Base-by-base conservation (phyloP, 805 yeast species). In the Zygotorulaspora chibaensis region DNA sequence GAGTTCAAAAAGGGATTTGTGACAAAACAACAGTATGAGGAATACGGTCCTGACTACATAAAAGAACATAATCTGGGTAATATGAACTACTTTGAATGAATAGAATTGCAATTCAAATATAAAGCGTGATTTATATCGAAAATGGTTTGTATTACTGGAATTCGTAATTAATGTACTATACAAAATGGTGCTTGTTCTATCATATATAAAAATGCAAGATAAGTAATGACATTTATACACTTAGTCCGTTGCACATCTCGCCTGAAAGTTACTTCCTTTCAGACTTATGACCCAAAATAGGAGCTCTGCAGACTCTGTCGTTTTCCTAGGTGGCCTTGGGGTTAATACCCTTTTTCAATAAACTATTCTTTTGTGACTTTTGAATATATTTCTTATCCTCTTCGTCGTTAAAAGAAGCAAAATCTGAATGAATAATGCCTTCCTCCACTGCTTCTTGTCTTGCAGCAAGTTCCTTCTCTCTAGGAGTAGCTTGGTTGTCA, bases 41-140 rank as follows among this genome's bases (percentile, higher is more conserved):
- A 93, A 64, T 79, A 76, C 72, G 99, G 99, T 0, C 73, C 87
- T 0, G 96, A 87, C 45, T 91, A 89, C 61, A 80, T 90, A 39
- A 87, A 84, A 58, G 96, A 88, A 59, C 95, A 91, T 63, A 79
- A 80, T 9, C 66, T 86, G 54, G 95, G 97, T 1, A 86, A 87
- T 62, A 46, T 56, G 8, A 48, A 47, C 16, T 62, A 57, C 52
- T 57, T 61, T 37, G 57, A 59, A 34, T 50, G 45, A 33, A 13
- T 13, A 13, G 9, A 29, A 29, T 29, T 29, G 29, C 36, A 35
- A 5, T 4, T 20, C 25, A 7, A 20, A 20, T 20, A 20, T 5
- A 20, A 7, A 20, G 25, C 7, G 7, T 20, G 25, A 20, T 20
- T 20, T 20, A 5, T 20, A 5, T 20, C 25, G 7, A 43, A 35